phyloP scores from a whole-genome alignment of 1,284 basidiomycete species.

The Lentinula novae-zelandiae region DNA sequence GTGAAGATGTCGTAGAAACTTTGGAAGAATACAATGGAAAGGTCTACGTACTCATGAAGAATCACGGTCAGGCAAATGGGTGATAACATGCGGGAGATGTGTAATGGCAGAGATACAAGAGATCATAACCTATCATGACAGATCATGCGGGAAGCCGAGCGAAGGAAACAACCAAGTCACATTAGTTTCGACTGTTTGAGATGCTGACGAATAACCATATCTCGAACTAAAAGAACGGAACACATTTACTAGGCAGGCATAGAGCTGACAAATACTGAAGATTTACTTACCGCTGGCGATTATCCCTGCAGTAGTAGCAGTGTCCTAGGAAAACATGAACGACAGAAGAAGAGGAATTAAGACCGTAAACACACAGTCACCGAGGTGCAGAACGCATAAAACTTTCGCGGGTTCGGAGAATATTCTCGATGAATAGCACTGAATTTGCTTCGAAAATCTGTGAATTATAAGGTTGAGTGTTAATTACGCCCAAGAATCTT shows the following conservation, averaged over 20 bases:
- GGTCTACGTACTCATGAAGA: not conserved
- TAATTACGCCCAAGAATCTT: not conserved
- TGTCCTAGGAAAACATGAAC: constrained; percentile 44
- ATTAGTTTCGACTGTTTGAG: constrained; percentile 60
- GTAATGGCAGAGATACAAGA: not conserved
- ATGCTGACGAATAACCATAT: constrained; percentile 69
- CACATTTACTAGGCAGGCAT: not conserved
- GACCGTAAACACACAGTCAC: constrained; percentile 51
- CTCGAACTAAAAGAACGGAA: constrained; percentile 42
- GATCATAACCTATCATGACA: not conserved
- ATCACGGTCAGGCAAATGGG: not conserved
- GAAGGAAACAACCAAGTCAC: constrained; percentile 25
- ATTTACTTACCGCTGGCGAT: constrained; percentile 62
- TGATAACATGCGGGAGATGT: not conserved
- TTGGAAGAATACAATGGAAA: not conserved
- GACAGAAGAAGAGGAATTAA: not conserved
- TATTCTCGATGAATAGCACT: constrained; percentile 75
- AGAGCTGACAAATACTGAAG: not conserved
- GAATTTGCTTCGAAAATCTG: constrained; percentile 74
- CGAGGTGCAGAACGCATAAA: constrained; percentile 76
- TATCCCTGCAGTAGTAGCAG: constrained; percentile 70
- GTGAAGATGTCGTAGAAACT: not conserved
- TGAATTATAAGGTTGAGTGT: constrained; percentile 2
- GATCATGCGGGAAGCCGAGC: not conserved
- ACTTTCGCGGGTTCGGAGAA: constrained; percentile 70